phyloP scores from a whole-genome alignment of 768 basidiomycete genomes.

The Suillus americanus region DNA sequence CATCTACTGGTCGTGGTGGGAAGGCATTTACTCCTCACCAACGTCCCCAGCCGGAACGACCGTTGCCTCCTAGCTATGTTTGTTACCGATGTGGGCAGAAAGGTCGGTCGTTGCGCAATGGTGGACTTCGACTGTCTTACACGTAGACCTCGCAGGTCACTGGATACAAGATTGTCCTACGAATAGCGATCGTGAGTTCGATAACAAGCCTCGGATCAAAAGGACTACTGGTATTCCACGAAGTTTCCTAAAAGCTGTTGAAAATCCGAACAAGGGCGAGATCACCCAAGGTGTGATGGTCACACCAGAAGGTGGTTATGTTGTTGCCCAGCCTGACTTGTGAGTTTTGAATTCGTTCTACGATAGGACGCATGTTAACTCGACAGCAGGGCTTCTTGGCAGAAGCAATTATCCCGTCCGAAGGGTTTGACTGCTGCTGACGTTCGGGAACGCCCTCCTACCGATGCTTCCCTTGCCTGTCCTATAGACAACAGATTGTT shows the following conservation, averaged over 20 bases:
- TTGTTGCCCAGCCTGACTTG: conserved; percentile 96
- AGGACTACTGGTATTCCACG: conserved; percentile 98
- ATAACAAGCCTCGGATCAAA: conserved; percentile 93
- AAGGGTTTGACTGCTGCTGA: conserved; percentile 86
- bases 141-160: conserved; percentile 61
- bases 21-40: conserved; percentile 47
- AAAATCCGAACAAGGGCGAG: conserved; percentile 73
- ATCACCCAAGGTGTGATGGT: conserved; percentile 93
- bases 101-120: conserved; percentile 49
- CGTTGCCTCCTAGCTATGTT: conserved; percentile 92
- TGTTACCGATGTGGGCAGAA: conserved; percentile 99
- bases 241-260: conserved; percentile 95
- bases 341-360: conserved; percentile 42
- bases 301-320: conserved; percentile 97
- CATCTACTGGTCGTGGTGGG: conserved; percentile 59
- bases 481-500: conserved; percentile 92
- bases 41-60: conserved; percentile 64
- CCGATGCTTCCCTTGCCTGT: conserved; percentile 79
- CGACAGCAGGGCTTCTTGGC: conserved; percentile 79
- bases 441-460: conserved; percentile 80
- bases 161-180: conserved; percentile 99
- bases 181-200: conserved; percentile 93
- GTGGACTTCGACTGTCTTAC: not conserved
- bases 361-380: not conserved
- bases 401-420: conserved; percentile 80